phyloP scores from a whole-genome alignment of 2,329 filamentous ascomycete genomes.

The Exophiala spinifera region DNA sequence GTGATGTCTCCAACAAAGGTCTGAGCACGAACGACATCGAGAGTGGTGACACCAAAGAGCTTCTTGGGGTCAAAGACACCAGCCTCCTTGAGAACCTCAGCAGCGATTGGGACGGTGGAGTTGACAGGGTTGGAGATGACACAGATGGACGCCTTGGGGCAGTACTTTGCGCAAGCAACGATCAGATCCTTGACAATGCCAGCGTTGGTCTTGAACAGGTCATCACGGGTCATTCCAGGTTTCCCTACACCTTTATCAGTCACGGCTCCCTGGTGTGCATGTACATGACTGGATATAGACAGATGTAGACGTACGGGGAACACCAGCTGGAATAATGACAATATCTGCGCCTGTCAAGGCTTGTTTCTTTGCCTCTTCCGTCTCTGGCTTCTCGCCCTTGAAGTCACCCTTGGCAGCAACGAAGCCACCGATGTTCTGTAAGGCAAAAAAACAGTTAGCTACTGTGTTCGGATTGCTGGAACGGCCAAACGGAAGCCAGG shows the following conservation, averaged over 20 bases:
- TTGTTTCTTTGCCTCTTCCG: conserved; percentile 76
- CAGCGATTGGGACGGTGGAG: conserved; percentile 95
- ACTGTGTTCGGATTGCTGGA: not conserved
- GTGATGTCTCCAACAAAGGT: conserved; percentile 87
- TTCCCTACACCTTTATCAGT: conserved; percentile 63
- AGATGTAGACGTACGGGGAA: conserved; percentile 70
- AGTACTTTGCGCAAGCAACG: conserved; percentile 79
- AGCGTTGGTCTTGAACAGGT: conserved; percentile 99
- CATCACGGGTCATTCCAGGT: conserved; percentile 98
- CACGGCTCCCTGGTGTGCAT: not conserved
- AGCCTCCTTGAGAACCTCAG: conserved; percentile 91
- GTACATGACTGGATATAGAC: not conserved
- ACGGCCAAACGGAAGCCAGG: conserved; percentile 16
- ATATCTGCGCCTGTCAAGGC: conserved; percentile 93
- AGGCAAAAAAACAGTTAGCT: conserved; percentile 31
- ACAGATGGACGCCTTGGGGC: conserved; percentile 89
- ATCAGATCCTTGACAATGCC: conserved; percentile 94
- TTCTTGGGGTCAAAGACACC: conserved; percentile 92
- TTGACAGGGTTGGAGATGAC: conserved; percentile 99
- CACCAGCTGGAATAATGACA: conserved; percentile 94
- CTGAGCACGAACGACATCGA: conserved; percentile 96
- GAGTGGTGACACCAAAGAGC: conserved; percentile 96
- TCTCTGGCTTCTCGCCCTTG: conserved; percentile 35
- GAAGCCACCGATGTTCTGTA: conserved; percentile 79
- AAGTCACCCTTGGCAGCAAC: conserved; percentile 60